Base-by-base conservation (phyloP, 768 basidiomycete genomes). In the Jaapia argillacea region DNA sequence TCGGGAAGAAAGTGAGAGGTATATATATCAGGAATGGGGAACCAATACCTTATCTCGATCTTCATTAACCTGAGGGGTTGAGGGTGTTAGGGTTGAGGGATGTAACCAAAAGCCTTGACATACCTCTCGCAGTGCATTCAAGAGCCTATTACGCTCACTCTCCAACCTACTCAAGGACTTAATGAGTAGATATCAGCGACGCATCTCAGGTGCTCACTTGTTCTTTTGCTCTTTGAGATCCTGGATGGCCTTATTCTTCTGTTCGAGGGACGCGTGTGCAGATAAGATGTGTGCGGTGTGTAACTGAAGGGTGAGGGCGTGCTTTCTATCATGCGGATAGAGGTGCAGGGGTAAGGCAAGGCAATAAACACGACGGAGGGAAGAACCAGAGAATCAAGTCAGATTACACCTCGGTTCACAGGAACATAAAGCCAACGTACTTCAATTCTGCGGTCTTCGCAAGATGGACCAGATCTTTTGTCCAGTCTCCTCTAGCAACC, bases 381-480 rank as follows among this genome's bases (percentile, higher is more conserved):
- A n/a, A n/a, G n/a, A n/a, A n/a, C n/a, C n/a, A n/a, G n/a, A n/a
- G n/a, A n/a, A n/a, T n/a, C n/a, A n/a, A n/a, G n/a, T n/a, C n/a
- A n/a, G n/a, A n/a, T n/a, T n/a, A n/a, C n/a, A n/a, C n/a, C 10
- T 33, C 10, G 28, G 10, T 14, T 41, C 20, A 18, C 31, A 42
- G 28, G 35, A n/a, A 45, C 38, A 40, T 21, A 36, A 41, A 43
- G 20, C 4, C n/a, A n/a, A 74, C 84, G 52, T 59, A 90, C 87
- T 90, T 90, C 54, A 90, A 71, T 58, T 90, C 87, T 6, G 87
- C 87, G 1, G 84, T 86, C 65, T 85, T 89, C 4, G 87, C 87
- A 7, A 90, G 71, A 42, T 89, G 84, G 24, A 90, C 81, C 35
- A 90, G 71, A 60, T 87, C 84, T 52, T 81, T 83, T 22, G 85